Percentiles rank a stretch among this genome's conserved stretches.
phyloP scores from a whole-genome alignment of 1,284 basidiomycete genomes.

The Anthracocystis panici-leucophaei region DNA sequence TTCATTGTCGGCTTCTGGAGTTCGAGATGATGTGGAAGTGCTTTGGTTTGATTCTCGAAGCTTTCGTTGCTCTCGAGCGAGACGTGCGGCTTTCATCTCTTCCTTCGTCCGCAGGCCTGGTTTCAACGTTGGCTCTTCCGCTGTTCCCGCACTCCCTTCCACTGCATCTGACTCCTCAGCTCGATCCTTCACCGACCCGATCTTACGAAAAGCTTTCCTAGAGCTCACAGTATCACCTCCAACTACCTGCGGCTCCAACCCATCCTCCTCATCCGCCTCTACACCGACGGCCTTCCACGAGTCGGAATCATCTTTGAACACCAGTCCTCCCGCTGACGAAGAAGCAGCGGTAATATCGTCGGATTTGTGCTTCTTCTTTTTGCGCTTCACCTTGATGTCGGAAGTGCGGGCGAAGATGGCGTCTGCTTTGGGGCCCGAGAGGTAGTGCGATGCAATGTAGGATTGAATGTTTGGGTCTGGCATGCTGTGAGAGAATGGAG shows the following conservation, averaged over 20 bases:
- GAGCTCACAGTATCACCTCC: not conserved
- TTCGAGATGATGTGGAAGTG: not conserved
- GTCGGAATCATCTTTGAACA: constrained; percentile 58
- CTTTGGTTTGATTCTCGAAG: constrained; percentile 1
- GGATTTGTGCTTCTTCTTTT: constrained; percentile 75
- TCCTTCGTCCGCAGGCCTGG: constrained; percentile 52
- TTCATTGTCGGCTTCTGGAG: constrained; percentile 64
- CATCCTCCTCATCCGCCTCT: constrained; percentile 49
- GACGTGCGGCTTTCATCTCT: constrained; percentile 53
- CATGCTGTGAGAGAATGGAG: constrained; percentile 30
- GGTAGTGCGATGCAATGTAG: constrained; percentile 78
- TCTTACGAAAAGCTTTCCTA: constrained; percentile 36
- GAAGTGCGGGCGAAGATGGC: constrained; percentile 82
- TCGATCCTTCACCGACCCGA: constrained; percentile 1
- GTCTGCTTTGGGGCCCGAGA: constrained; percentile 96
- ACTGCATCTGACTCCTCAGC: not conserved
- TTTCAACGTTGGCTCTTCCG: constrained; percentile 20
- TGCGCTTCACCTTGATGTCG: constrained; percentile 76
- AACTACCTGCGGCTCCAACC: constrained; percentile 42
- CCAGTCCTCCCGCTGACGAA: constrained; percentile 44
- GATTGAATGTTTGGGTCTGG: constrained; percentile 71
- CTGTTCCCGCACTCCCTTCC: not conserved
- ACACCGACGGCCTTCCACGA: constrained; percentile 34
- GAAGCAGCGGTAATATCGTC: constrained; percentile 4
- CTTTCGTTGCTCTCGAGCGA: constrained; percentile 35